These are phyloP conservation scores for Calcarisporium arbuscula DNA, from an alignment of 2,329 filamentous ascomycete species.

Conservation along the genomic window DNA sequence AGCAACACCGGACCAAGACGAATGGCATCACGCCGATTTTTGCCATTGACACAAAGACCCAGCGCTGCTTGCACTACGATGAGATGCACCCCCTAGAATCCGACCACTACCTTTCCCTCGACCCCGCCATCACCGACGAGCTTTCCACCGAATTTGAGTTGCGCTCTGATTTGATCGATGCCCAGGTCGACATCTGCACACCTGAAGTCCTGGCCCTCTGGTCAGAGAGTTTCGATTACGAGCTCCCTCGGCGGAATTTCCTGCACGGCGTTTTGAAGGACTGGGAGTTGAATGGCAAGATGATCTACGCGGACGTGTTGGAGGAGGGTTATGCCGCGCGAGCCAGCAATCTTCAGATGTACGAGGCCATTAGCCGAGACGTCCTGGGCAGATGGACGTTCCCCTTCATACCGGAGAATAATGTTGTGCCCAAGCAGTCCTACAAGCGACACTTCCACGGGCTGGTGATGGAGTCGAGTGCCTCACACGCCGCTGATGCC, in stretches of 20 bases:
- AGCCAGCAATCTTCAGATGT: constrained; percentile 79
- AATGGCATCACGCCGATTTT: constrained; percentile 75
- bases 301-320: constrained; percentile 86
- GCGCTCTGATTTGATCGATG: constrained; percentile 83
- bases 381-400: constrained; percentile 84
- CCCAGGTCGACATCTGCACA: constrained; percentile 94
- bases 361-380: constrained; percentile 82
- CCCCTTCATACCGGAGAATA: constrained; percentile 83
- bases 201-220: constrained; percentile 91
- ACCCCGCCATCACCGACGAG: constrained; percentile 69
- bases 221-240: constrained; percentile 97
- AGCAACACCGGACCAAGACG: constrained; percentile 68
- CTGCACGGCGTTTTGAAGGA: constrained; percentile 91
- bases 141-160: constrained; percentile 70
- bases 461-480: constrained; percentile 72
- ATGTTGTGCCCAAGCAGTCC: constrained; percentile 69
- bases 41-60: constrained; percentile 71
- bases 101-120: constrained; percentile 63
- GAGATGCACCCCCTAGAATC: constrained; percentile 69
- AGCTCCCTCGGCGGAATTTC: constrained; percentile 81
- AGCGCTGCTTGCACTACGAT: constrained; percentile 88
- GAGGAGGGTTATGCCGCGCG: constrained; percentile 79
- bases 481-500: constrained; percentile 67
- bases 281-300: constrained; percentile 93
- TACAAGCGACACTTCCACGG: constrained; percentile 66